phyloP scores from a whole-genome alignment of 345 rosid species.

The Moringa oleifera region DNA sequence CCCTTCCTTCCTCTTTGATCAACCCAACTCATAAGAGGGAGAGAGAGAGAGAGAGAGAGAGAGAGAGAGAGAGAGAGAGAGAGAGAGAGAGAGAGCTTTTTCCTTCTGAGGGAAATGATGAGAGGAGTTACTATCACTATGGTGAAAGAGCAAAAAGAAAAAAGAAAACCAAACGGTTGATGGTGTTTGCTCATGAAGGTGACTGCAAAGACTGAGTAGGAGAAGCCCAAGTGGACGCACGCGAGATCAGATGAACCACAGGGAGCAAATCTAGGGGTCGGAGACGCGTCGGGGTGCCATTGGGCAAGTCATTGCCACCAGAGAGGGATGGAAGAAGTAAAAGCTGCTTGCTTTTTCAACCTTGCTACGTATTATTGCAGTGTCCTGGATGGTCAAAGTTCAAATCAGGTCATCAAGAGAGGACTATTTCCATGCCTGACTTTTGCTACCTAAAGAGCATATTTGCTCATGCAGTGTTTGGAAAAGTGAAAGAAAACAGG shows the following conservation, averaged over 20 bases:
- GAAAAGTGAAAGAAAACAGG: conserved; percentile 1
- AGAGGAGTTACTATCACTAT: background rate
- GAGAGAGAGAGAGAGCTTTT: background rate
- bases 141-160: background rate
- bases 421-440: background rate
- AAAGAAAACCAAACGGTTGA: background rate
- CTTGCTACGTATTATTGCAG: no score
- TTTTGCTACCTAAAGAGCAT: background rate
- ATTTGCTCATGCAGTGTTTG: background rate
- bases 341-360: background rate
- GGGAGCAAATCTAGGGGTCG: background rate
- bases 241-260: background rate
- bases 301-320: background rate
- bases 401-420: no score
- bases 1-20: background rate
- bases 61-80: no score
- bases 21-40: background rate
- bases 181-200: background rate
- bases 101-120: background rate
- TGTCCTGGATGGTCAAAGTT: no score
- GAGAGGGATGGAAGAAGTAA: background rate
- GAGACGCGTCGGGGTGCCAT: background rate
- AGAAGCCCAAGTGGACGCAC: background rate
- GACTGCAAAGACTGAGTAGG: background rate
- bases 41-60: background rate